A percentile compares a stretch with the other conserved stretches of the same genome.
Evolutionary conservation across 2,329 filamentous ascomycete species (phyloP).

Genomic region (Emmonsiellopsis sp.): DNA sequence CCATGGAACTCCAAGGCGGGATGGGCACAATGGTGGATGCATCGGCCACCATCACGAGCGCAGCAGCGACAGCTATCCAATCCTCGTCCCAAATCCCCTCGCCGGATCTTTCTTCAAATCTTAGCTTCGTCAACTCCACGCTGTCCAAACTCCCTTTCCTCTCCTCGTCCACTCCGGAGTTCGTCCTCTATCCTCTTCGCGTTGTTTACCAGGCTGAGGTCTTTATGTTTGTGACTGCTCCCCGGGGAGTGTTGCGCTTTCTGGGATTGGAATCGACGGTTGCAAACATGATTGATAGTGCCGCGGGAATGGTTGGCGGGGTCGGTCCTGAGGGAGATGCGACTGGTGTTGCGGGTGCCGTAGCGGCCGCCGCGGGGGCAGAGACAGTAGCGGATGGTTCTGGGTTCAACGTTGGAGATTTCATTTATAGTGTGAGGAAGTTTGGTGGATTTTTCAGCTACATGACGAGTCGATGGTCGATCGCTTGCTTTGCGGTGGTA

Average conservation of each 20-base stretch:
- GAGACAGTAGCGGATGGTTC: constrained; percentile 24
- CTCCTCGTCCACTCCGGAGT: neutral
- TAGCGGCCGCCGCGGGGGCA: constrained; percentile 27
- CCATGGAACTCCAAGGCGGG: neutral
- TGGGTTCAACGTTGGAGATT: constrained; percentile 31
- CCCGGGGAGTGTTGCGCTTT: constrained; percentile 6
- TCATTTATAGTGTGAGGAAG: constrained; percentile 51
- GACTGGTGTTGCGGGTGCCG: constrained; percentile 13
- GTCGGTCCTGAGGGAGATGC: neutral
- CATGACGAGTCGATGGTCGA: constrained; percentile 82
- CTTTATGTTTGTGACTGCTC: constrained; percentile 12
- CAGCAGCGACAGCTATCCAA: neutral
- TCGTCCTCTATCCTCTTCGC: constrained; percentile 11
- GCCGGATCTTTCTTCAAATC: neutral
- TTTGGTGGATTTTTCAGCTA: constrained; percentile 85
- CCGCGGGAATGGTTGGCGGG: constrained; percentile 1
- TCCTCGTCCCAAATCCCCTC: neutral
- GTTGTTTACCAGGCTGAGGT: constrained; percentile 12
- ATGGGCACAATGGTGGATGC: neutral
- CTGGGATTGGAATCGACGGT: constrained; percentile 9
- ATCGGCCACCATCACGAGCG: neutral
- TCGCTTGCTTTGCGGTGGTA: constrained; percentile 73
- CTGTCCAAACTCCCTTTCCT: constrained; percentile 1
- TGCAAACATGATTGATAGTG: constrained; percentile 5
- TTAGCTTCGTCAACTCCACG: neutral